Conservation (phyloP, 495 filamentous ascomycete species). For the Neurospora tetrasperma region DNA sequence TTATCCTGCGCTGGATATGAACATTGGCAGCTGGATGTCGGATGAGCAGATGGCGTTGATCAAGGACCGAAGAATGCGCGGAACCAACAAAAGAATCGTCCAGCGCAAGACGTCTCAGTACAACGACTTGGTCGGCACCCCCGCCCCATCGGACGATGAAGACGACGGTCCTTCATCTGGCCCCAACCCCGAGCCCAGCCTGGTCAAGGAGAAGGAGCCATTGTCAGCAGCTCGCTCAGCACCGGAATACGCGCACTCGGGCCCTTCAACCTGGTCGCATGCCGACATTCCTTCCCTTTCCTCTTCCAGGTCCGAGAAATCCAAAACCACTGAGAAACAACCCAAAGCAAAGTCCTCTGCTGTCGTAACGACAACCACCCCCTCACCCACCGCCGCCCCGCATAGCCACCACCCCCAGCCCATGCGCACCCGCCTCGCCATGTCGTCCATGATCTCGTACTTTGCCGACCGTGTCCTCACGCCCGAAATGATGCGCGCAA, state of each 20-base stretch:
- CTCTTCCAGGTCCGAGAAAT: background rate
- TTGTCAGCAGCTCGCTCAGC: conserved; percentile 13
- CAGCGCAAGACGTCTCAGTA: conserved; percentile 63
- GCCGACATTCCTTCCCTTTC: conserved; percentile 7
- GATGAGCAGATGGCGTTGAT: conserved; percentile 96
- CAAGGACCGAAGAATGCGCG: conserved; percentile 66
- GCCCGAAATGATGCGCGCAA: conserved; percentile 97
- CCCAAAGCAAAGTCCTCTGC: background rate
- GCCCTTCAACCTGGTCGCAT: conserved; percentile 26
- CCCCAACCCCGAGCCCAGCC: conserved; percentile 4
- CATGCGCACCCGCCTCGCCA: conserved; percentile 79
- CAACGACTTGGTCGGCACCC: conserved; percentile 47
- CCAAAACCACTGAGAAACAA: background rate
- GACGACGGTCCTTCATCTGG: conserved; percentile 30
- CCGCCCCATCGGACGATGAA: conserved; percentile 54
- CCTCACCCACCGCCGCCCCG: conserved; percentile 3
- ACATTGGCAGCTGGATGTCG: conserved; percentile 98
- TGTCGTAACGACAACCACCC: conserved; percentile 12
- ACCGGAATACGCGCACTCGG: conserved; percentile 35
- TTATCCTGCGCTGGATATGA: conserved; percentile 88
- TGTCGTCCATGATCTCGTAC: conserved; percentile 94
- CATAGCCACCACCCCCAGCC: conserved; percentile 43
- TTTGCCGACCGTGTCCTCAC: conserved; percentile 91
- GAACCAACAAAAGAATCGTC: conserved; percentile 66
- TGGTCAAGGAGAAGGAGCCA: conserved; percentile 12